These are phyloP conservation scores for Epicoccum nigrum DNA, from an alignment of 2,329 filamentous ascomycete genomes.

Conservation along the genomic window DNA sequence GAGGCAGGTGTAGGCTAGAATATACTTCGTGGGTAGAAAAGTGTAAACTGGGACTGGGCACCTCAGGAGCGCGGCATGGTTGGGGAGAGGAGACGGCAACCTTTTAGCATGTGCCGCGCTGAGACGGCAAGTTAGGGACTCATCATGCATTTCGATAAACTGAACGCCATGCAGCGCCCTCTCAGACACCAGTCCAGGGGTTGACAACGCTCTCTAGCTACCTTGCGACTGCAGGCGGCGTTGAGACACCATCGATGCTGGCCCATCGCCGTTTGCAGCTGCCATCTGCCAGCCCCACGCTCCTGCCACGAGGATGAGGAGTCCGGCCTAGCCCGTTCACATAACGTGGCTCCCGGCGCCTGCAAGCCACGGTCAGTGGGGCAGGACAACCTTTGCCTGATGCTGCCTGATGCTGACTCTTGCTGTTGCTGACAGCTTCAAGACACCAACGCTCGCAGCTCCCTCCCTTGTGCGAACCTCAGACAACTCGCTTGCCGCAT, in stretches of 20 bases:
- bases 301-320: constrained; percentile 23
- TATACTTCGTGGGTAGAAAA: no score
- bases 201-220: constrained; percentile 1
- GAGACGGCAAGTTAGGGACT: constrained; percentile 26
- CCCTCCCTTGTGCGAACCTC: constrained; percentile 8
- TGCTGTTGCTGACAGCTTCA: background rate
- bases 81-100: background rate
- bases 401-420: constrained; percentile 3
- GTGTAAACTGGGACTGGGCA: no score
- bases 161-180: constrained; percentile 25
- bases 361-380: background rate
- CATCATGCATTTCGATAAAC: constrained; percentile 21
- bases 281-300: constrained; percentile 24
- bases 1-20: no score
- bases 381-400: no score
- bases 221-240: background rate
- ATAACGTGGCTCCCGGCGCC: constrained; percentile 24
- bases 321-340: background rate
- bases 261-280: constrained; percentile 12
- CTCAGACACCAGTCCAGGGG: constrained; percentile 18
- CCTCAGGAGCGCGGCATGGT: background rate
- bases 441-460: constrained; percentile 6
- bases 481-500: constrained; percentile 8
- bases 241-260: constrained; percentile 10
- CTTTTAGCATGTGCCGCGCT: constrained; percentile 21